A percentile compares a stretch with the other conserved stretches of the same genome.
Conservation (phyloP, 257 asterid genomes). For the Solanum gandarillasii region DNA sequence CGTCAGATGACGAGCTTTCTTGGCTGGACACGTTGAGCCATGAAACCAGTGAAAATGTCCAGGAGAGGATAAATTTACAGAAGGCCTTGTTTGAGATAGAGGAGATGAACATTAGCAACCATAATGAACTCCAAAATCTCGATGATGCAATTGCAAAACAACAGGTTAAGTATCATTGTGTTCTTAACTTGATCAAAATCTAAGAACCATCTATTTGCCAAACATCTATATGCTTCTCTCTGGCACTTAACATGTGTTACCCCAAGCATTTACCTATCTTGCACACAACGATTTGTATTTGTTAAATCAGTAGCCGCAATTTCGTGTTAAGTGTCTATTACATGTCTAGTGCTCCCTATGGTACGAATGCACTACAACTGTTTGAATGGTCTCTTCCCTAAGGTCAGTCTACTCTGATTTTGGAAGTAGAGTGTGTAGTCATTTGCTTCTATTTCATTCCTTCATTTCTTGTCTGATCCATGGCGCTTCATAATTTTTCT, state of each 20-base stretch:
- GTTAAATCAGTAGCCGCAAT: neutral
- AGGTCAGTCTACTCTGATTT: neutral
- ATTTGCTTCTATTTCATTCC: neutral
- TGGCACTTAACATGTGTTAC: neutral
- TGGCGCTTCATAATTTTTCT: neutral
- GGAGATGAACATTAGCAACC: conserved; percentile 83
- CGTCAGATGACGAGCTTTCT: conserved; percentile 59
- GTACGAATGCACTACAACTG: neutral
- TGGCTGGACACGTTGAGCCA: conserved; percentile 67
- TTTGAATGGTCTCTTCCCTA: neutral
- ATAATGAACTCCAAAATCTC: conserved; percentile 75
- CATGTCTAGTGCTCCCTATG: neutral
- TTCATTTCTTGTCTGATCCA: neutral
- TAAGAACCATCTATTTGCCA: neutral
- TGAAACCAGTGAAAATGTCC: conserved; percentile 93
- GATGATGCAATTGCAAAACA: conserved; percentile 79
- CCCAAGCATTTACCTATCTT: neutral
- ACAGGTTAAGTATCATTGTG: conserved; percentile 36
- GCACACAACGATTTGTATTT: neutral
- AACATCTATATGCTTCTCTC: neutral
- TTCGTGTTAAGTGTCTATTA: neutral
- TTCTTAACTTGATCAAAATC: neutral
- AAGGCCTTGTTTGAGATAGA: conserved; percentile 86
- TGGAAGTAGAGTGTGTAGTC: neutral
- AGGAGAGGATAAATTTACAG: conserved; percentile 87